Percentiles rank a stretch among this genome's conserved stretches.
phyloP scores from a whole-genome alignment of 2,329 filamentous ascomycete genomes.

The Achaetomium macrosporum region DNA sequence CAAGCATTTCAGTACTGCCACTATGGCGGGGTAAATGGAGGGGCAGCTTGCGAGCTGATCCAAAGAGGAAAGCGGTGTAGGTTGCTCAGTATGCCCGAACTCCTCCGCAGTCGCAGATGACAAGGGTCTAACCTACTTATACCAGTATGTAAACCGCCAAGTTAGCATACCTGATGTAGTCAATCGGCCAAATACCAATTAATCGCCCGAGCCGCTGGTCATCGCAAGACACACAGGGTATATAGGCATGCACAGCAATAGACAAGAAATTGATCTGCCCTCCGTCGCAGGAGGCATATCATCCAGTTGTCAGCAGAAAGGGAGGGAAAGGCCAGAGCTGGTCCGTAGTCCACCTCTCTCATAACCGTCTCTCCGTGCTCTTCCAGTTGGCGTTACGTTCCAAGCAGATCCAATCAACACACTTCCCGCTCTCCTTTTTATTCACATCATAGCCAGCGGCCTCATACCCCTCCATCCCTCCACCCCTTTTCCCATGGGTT shows the following conservation, averaged over 20 bases:
- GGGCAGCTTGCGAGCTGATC: neutral
- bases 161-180: no score
- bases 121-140: no score
- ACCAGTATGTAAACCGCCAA: neutral
- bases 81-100: no score
- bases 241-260: slow-evolving; percentile 13
- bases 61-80: slow-evolving; percentile 15
- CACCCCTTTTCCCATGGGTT: neutral
- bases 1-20: neutral
- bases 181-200: neutral
- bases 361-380: neutral
- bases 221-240: slow-evolving; percentile 10
- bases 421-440: neutral
- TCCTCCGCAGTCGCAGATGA: neutral
- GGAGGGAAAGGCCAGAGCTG: neutral
- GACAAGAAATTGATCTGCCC: slow-evolving; percentile 5
- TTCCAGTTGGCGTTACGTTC: no score
- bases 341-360: neutral
- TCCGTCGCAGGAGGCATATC: neutral
- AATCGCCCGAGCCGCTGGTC: neutral
- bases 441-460: neutral
- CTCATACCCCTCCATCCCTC: neutral
- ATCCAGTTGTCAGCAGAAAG: slow-evolving; percentile 8
- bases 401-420: neutral
- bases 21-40: slow-evolving; percentile 1